These are phyloP conservation scores for Myxozyma nipponensis DNA, from an alignment of 805 yeast genomes.

Conservation along the genomic window DNA sequence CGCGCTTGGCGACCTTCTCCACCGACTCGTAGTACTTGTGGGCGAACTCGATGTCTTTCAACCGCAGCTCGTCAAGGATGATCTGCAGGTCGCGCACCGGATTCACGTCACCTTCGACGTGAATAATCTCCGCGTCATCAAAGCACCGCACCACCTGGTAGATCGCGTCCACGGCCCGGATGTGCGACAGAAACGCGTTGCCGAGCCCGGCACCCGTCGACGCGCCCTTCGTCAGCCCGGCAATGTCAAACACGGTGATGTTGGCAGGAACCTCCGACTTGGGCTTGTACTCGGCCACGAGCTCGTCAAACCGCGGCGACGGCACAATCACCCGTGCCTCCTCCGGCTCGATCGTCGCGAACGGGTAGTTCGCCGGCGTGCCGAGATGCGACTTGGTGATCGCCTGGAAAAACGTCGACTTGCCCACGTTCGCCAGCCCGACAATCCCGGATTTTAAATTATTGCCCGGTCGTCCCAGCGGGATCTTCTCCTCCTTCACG, in stretches of 20 bases:
- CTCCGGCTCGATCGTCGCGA: conserved; percentile 97
- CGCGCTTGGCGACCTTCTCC: conserved; percentile 77
- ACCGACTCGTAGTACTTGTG: conserved; percentile 74
- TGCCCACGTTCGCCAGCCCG: conserved; percentile 85
- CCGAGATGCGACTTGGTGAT: conserved; percentile 90
- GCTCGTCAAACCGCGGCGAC: conserved; percentile 76
- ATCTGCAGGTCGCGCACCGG: conserved; percentile 94
- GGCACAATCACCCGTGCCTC: conserved; percentile 96
- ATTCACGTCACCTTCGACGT: conserved; percentile 93
- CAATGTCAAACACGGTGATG: conserved; percentile 91
- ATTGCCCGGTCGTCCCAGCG: conserved; percentile 80
- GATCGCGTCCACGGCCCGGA: conserved; percentile 95
- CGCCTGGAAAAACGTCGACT: conserved; percentile 96
- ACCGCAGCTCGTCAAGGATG: conserved; percentile 83
- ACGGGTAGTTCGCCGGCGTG: conserved; percentile 96
- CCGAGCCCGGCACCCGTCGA: conserved; percentile 67
- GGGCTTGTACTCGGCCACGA: conserved; percentile 70
- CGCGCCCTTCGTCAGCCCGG: conserved; percentile 97
- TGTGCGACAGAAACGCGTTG: conserved; percentile 93
- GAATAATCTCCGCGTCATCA: conserved; percentile 96
- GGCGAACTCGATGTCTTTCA: conserved; percentile 94
- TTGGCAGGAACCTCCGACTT: conserved; percentile 70
- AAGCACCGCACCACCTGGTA: conserved; percentile 97
- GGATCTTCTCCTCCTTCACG: conserved; percentile 65
- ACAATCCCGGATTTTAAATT: conserved; percentile 80